A percentile compares a stretch with the other conserved stretches of the same genome.
These are phyloP conservation scores for Lathyrus aphaca DNA, from an alignment of 306 rosid species.

Conservation along the genomic window DNA sequence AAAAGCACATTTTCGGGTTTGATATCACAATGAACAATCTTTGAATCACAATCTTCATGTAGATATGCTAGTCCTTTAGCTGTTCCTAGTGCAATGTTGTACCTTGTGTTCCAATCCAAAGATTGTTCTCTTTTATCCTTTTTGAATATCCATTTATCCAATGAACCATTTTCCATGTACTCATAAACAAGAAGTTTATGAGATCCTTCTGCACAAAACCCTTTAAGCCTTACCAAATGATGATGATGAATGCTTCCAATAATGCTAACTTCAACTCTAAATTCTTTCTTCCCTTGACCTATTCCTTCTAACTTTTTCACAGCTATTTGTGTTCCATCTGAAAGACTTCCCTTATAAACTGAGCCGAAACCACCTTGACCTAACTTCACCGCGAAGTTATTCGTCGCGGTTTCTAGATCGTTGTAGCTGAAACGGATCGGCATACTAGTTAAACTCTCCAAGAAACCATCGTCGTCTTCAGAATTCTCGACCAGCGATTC, in stretches of 20 bases:
- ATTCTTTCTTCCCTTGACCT: slow-evolving; percentile 94
- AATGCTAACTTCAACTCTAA: slow-evolving; percentile 90
- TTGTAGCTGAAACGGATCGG: slow-evolving; percentile 72
- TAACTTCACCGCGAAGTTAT: slow-evolving; percentile 72
- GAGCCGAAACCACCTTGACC: slow-evolving; percentile 93
- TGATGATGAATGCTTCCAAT: slow-evolving; percentile 92
- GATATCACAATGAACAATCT: slow-evolving; percentile 91
- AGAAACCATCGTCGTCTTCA: slow-evolving; percentile 84
- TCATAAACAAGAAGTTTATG: slow-evolving; percentile 85
- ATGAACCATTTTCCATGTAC: slow-evolving; percentile 82
- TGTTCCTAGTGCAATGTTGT: slow-evolving; percentile 78
- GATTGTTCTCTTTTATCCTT: slow-evolving; percentile 48
- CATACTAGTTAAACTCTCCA: slow-evolving; percentile 70
- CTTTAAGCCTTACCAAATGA: slow-evolving; percentile 78
- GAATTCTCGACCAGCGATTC: slow-evolving; percentile 54
- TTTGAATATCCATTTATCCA: slow-evolving; percentile 84
- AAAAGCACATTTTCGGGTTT: slow-evolving; percentile 95
- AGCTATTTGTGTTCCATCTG: slow-evolving; percentile 76
- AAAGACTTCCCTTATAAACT: slow-evolving; percentile 73
- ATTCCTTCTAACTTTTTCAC: slow-evolving; percentile 87
- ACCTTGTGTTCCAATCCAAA: slow-evolving; percentile 80
- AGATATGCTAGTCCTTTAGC: slow-evolving; percentile 91
- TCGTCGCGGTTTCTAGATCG: slow-evolving; percentile 74
- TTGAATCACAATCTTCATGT: slow-evolving; percentile 87
- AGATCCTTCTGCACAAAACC: slow-evolving; percentile 83